Conservation (phyloP, 2,329 filamentous ascomycete genomes). For the Colletotrichum navitas region DNA sequence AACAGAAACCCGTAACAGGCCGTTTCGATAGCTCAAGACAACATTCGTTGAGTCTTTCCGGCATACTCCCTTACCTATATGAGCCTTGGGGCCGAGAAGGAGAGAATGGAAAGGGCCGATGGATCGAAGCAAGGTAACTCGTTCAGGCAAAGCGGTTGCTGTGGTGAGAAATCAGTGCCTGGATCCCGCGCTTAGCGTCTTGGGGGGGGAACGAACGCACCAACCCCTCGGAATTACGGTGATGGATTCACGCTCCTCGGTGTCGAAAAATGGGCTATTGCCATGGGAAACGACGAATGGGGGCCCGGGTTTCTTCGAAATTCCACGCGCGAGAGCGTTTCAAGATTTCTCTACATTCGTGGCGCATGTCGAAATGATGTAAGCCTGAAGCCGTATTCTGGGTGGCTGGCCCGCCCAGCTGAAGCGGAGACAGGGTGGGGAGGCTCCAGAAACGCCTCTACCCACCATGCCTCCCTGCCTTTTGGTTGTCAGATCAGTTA, state of each 20-base stretch:
- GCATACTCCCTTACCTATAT: background rate
- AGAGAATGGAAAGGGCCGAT: conserved; percentile 18
- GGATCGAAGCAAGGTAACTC: conserved; percentile 39
- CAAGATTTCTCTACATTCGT: background rate
- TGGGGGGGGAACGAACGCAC: background rate
- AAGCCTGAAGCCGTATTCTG: background rate
- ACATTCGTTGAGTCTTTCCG: conserved; percentile 6
- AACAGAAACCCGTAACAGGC: background rate
- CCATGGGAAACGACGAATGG: conserved; percentile 4
- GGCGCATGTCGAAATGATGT: conserved; percentile 12
- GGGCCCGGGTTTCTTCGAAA: background rate
- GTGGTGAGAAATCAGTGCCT: conserved; percentile 17
- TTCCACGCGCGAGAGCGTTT: background rate
- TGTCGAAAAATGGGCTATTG: conserved; percentile 10
- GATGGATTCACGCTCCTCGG: background rate
- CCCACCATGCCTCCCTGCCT: too few relatives aligned
- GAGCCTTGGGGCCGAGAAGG: conserved; percentile 3
- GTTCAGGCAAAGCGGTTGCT: conserved; percentile 21
- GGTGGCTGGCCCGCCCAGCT: conserved; percentile 1
- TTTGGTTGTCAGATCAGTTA: too few relatives aligned
- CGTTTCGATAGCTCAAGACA: background rate
- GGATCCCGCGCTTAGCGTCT: conserved; percentile 27
- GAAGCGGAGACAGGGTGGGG: conserved; percentile 13
- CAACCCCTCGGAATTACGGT: conserved; percentile 29
- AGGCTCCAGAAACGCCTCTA: background rate